phyloP scores from a whole-genome alignment of 2,329 filamentous ascomycete species.

The Sarocladium kiliense region DNA sequence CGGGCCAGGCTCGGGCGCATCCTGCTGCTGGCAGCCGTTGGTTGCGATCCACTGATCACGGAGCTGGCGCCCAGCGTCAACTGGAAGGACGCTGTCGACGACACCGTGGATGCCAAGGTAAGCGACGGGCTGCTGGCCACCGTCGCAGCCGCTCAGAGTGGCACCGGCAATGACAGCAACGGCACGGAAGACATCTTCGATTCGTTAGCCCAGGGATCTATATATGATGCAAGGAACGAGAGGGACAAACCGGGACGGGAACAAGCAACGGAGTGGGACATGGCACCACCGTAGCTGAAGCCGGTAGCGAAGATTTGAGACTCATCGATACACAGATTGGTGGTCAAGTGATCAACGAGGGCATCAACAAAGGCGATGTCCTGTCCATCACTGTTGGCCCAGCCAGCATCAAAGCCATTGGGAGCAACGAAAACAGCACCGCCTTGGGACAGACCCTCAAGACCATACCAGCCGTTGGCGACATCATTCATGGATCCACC shows the following conservation, averaged over 20 bases:
- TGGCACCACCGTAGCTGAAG: conserved; percentile 37
- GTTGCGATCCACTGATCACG: conserved; percentile 31
- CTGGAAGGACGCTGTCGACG: conserved; percentile 28
- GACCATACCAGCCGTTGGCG: conserved; percentile 31
- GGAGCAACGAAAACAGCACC: conserved; percentile 36
- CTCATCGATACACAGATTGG: conserved; percentile 33
- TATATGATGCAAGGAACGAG: not conserved
- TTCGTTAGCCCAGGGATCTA: not conserved
- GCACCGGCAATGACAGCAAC: conserved; percentile 30
- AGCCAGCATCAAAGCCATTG: conserved; percentile 32
- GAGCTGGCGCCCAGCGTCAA: conserved; percentile 26
- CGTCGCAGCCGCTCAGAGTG: conserved; percentile 27
- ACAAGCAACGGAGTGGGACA: conserved; percentile 36
- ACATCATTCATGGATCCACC: conserved; percentile 30
- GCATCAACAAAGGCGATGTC: conserved; percentile 33
- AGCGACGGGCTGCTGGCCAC: conserved; percentile 32
- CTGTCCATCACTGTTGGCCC: conserved; percentile 34
- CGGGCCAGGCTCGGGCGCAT: conserved; percentile 16
- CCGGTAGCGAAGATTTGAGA: conserved; percentile 33
- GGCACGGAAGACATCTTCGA: conserved; percentile 25
- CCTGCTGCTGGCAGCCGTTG: conserved; percentile 28
- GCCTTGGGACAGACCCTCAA: conserved; percentile 26
- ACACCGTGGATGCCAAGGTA: conserved; percentile 35
- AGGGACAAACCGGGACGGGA: conserved; percentile 22
- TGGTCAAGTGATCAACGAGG: conserved; percentile 29